Conservation (phyloP, 169 alveolate genomes). For the Plasmodium yoelii region DNA sequence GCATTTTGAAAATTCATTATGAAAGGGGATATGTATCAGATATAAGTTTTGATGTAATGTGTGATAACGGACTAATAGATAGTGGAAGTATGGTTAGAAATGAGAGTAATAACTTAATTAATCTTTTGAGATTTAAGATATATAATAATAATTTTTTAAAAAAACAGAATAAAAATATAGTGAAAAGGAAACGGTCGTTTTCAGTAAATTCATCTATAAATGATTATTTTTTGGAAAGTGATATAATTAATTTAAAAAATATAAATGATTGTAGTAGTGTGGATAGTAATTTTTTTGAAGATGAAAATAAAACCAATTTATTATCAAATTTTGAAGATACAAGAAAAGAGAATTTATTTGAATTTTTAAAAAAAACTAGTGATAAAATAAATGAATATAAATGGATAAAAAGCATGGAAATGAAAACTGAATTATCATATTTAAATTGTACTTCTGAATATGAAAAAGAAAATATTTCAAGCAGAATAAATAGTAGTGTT, state of each 20-base stretch:
- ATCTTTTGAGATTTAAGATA: neutral
- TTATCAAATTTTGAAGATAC: slow-evolving; percentile 3
- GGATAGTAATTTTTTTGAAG: neutral
- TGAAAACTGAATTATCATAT: neutral
- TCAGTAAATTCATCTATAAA: slow-evolving; percentile 38
- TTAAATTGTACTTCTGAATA: neutral
- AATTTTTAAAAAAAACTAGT: neutral
- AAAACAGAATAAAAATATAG: neutral
- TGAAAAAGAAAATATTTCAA: slow-evolving; percentile 13
- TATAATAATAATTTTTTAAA: neutral
- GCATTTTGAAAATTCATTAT: no score
- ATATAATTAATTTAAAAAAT: neutral
- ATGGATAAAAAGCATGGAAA: neutral
- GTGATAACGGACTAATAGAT: slow-evolving; percentile 26
- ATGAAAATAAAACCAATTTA: neutral
- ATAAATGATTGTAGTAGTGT: slow-evolving; percentile 13
- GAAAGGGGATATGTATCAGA: neutral
- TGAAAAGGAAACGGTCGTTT: slow-evolving; percentile 34
- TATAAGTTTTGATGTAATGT: neutral
- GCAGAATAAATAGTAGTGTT: slow-evolving; percentile 1
- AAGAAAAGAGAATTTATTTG: neutral
- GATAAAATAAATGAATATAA: neutral
- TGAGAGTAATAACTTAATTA: neutral
- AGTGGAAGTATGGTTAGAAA: slow-evolving; percentile 2
- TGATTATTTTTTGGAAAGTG: slow-evolving; percentile 42